These are phyloP conservation scores for Nidularia sp. DNA, from an alignment of 768 basidiomycete genomes.

Conservation along the genomic window DNA sequence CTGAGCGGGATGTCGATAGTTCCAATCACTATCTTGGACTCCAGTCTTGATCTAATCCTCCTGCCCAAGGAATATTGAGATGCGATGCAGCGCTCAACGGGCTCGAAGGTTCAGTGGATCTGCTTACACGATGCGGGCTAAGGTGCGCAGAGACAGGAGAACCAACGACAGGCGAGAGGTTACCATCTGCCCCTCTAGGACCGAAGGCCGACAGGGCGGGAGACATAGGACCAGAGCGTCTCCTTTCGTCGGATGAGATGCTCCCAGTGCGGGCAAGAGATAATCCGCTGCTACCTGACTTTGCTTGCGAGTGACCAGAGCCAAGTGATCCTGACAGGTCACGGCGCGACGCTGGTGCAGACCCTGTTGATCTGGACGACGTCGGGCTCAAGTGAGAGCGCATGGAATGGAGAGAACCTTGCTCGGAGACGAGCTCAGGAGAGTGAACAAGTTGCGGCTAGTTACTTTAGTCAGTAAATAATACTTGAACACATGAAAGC, in stretches of 20 bases:
- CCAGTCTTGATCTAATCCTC: too few relatives aligned
- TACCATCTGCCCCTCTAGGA: constrained; percentile 13
- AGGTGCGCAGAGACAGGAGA: constrained; percentile 13
- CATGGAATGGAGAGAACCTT: constrained; percentile 64
- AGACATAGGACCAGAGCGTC: constrained; percentile 27
- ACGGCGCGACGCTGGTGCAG: constrained; percentile 44
- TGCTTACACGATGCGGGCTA: constrained; percentile 7
- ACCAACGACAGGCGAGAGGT: constrained; percentile 8
- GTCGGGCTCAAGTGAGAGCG: constrained; percentile 48
- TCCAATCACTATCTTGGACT: too few relatives aligned
- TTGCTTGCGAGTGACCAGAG: constrained; percentile 43
- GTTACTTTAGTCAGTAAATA: not conserved
- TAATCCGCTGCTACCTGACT: constrained; percentile 26
- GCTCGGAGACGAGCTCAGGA: constrained; percentile 48
- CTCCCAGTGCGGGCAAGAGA: constrained; percentile 47
- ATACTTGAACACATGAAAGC: constrained; percentile 5
- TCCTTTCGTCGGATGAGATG: constrained; percentile 50
- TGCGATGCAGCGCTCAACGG: too few relatives aligned
- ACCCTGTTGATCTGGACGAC: constrained; percentile 45
- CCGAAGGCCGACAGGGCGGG: constrained; percentile 53
- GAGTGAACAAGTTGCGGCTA: constrained; percentile 37
- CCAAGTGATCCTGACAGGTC: constrained; percentile 38
- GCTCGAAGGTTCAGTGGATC: too few relatives aligned
- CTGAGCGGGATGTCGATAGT: too few relatives aligned
- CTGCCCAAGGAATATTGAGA: too few relatives aligned